Evolutionary conservation across 768 basidiomycete species (phyloP).

Genomic region (Agrocybe chaxingu): DNA sequence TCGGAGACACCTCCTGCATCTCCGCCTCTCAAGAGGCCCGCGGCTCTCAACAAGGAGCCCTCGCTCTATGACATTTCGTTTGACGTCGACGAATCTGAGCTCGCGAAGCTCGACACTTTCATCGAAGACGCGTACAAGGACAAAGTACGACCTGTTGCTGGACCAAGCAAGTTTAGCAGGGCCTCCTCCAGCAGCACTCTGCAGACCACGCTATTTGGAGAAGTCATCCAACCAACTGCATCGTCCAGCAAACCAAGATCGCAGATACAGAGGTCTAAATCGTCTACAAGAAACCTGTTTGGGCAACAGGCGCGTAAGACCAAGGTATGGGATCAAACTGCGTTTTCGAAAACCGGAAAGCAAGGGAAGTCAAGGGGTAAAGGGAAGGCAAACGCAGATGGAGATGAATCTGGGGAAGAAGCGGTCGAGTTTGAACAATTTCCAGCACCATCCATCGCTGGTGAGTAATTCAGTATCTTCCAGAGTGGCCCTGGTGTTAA

Average conservation of each 20-base stretch:
- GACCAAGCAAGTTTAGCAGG: slow-evolving; percentile 30
- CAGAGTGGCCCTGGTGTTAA: neutral
- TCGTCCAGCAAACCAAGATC: slow-evolving; percentile 30
- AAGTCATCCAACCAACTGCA: slow-evolving; percentile 36
- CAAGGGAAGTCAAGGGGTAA: slow-evolving; percentile 53
- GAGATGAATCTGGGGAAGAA: slow-evolving; percentile 55
- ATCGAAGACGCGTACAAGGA: slow-evolving; percentile 45
- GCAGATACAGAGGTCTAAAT: slow-evolving; percentile 39
- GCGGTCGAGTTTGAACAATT: slow-evolving; percentile 76
- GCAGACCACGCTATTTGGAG: slow-evolving; percentile 71
- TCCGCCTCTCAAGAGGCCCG: slow-evolving; percentile 12
- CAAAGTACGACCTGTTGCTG: slow-evolving; percentile 38
- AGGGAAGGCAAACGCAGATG: slow-evolving; percentile 38
- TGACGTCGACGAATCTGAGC: slow-evolving; percentile 53
- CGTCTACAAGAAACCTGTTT: slow-evolving; percentile 40
- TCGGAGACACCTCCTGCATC: slow-evolving; percentile 16
- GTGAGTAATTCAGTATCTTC: slow-evolving; percentile 38
- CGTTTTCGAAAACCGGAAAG: slow-evolving; percentile 78
- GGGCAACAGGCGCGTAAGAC: slow-evolving; percentile 59
- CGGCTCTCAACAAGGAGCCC: slow-evolving; percentile 28
- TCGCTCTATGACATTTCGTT: slow-evolving; percentile 54
- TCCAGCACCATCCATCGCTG: slow-evolving; percentile 71
- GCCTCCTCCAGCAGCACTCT: slow-evolving; percentile 35
- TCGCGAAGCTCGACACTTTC: slow-evolving; percentile 51
- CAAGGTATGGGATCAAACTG: slow-evolving; percentile 91